Evolutionary conservation across 768 basidiomycete genomes (phyloP), one percentile per base, ranked within the genome.

Genomic region (Suillus subluteus): DNA sequence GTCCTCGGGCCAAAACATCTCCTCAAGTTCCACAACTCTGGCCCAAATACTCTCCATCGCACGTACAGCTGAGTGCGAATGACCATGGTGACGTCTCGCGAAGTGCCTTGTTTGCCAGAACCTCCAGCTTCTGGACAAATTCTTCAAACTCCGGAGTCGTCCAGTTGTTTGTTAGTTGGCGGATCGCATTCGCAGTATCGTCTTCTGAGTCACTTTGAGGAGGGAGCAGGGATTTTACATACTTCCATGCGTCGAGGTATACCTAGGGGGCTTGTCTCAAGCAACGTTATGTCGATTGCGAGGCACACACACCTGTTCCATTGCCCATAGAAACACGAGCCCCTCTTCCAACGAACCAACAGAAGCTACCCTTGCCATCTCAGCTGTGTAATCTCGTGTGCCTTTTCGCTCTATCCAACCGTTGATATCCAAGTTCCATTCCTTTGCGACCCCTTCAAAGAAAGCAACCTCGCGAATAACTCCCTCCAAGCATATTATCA

Each of bases 291-390:
- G 5, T 37, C 9, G 3, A 30, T 8, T 56, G 41, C 13, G 58
- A 41, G 35, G 11, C 63, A 65, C 76, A 32, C 32, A 26, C 52
- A 91, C 91, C 79, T 85, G 83, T 74, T 93, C 91, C 91, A 92
- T 92, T 0, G 88, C 88, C 91, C 91, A 92, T 16, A 94, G 76
- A 67, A 93, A 88, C 2, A 92, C 79, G 26, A 94, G 76, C 0
- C 88, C 89, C 52, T 93, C 91, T 59, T 85, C 83, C 26, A 91
- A 69, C 0, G 77, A 79, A 5, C 81, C 84, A 18, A 76, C 71
- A 6, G 79, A 76, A 4, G 82, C 81, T 3, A 88, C 77, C 7
- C 87, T 81, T 3, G 82, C 82, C 87, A 93, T 88, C 74, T 91
- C 89, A 12, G 91, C 90, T 2, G 89, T 87, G 69, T 92, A 92